Evolutionary conservation across 192 early-diverging fungal species (phyloP), one percentile per base, ranked within the genome.

Genomic region (Rhizophagus sp.): DNA sequence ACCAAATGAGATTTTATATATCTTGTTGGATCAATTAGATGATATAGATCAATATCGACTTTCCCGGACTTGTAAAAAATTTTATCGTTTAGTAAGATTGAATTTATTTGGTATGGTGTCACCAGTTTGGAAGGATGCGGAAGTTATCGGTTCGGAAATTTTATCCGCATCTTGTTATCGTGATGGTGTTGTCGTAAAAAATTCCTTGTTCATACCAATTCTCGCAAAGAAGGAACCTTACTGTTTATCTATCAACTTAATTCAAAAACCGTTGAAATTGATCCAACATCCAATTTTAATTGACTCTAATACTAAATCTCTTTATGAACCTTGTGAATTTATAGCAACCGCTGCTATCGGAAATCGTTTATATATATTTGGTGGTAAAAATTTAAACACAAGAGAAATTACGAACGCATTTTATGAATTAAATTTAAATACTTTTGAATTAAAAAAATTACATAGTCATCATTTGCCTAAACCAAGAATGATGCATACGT

Each of bases 31-130:
- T 25, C 22, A 75, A 10, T 61, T 75, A 24, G 49, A 75, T 24
- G 15, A 15, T 24, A 17, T 17, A 61, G 73, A 62, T 62, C 73
- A 62, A 34, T 15, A 62, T 34, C 24, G 10, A 8, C 34, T 75
- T 27, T 75, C 73, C 1, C 39, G 1, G 13, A 75, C 73, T 19
- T 75, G 73, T 4, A 25, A 22, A 33, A 8, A 6, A 13, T n/a
- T 75, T 24, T 75, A 75, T 75, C 73, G 57, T 41, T 33, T 75
- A 33, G 25, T 75, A 19, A 50, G 73, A 24, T 34, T 52, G 24
- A 13, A 61, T 10, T 25, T 10, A n/a, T 75, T 61, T 52, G 52
- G 73, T 33, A 15, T 62, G 19, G 57, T 61, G 5, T n/a, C 57
- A 27, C 73, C 73, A 62, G 33, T 33, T 33, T 75, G 73, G 73